A percentile compares a stretch with the other conserved stretches of the same genome.
Conservation (phyloP, 1,284 basidiomycete genomes). For the Thecaphora thlaspeos region DNA sequence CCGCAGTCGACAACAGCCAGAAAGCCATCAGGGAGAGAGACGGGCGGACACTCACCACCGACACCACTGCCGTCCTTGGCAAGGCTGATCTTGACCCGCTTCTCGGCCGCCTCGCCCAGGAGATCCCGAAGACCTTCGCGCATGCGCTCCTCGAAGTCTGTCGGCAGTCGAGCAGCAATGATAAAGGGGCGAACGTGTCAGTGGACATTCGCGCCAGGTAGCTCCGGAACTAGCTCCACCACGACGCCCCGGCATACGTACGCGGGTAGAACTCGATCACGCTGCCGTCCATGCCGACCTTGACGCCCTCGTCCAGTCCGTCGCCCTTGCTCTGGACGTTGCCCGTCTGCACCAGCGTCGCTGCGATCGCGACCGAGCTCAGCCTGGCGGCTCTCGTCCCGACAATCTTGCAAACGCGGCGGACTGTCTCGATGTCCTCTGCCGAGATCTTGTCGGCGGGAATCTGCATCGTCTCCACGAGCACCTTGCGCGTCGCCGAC, state of each 20-base stretch:
- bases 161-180: conserved; percentile 56
- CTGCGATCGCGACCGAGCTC: conserved; percentile 82
- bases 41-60: conserved; percentile 68
- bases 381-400: conserved; percentile 78
- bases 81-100: conserved; percentile 77
- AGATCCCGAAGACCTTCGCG: conserved; percentile 72
- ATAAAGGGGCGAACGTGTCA: no score
- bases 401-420: conserved; percentile 75
- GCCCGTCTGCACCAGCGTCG: conserved; percentile 78
- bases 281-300: conserved; percentile 59
- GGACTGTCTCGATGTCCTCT: conserved; percentile 70
- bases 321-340: conserved; percentile 60
- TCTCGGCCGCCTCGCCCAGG: conserved; percentile 76
- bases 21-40: background rate
- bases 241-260: background rate
- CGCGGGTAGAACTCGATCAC: conserved; percentile 71
- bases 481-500: conserved; percentile 61
- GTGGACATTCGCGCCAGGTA: no score
- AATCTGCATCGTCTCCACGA: conserved; percentile 69
- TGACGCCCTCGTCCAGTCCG: conserved; percentile 53
- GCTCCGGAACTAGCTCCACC: no score
- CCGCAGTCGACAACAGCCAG: no score
- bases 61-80: conserved; percentile 97
- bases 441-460: conserved; percentile 59
- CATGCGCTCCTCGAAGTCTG: conserved; percentile 76